phyloP scores from a whole-genome alignment of 148 eudicot species.

The Vaccinium myrtillus region DNA sequence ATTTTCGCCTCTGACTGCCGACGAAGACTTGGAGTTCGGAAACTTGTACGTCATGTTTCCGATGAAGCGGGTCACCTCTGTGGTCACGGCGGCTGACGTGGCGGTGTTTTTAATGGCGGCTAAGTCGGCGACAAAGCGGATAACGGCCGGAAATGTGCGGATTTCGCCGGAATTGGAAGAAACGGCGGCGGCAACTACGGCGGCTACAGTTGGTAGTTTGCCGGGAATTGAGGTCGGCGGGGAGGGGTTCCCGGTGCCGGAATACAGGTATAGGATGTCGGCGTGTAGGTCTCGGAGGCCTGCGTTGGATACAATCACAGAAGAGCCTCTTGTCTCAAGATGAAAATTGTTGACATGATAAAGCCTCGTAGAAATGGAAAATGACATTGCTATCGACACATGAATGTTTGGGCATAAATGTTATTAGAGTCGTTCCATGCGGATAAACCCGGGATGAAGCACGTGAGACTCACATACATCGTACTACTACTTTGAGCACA shows the following conservation, averaged over 20 bases:
- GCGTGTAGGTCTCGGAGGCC: slow-evolving; percentile 38
- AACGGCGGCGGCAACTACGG: not conserved
- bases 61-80: slow-evolving; percentile 37
- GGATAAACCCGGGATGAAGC: not conserved
- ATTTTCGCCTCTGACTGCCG: slow-evolving; percentile 41
- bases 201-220: not conserved
- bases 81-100: slow-evolving; percentile 36
- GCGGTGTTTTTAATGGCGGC: slow-evolving; percentile 26
- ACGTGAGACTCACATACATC: not conserved
- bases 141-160: slow-evolving; percentile 21
- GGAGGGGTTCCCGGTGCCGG: slow-evolving; percentile 22
- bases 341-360: not conserved
- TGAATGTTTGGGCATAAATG: not conserved
- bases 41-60: slow-evolving; percentile 45
- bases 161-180: slow-evolving; percentile 3
- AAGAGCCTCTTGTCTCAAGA: slow-evolving; percentile 33
- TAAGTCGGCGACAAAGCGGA: slow-evolving; percentile 20
- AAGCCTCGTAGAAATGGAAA: slow-evolving; percentile 14
- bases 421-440: not conserved
- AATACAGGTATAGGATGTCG: slow-evolving; percentile 25
- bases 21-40: slow-evolving; percentile 42
- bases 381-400: not conserved
- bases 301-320: slow-evolving; percentile 36
- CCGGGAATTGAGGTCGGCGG: slow-evolving; percentile 2
- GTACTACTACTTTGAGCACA: too few relatives aligned